phyloP scores from a whole-genome alignment of 441 rosid species.

The Gossypium trilobum region DNA sequence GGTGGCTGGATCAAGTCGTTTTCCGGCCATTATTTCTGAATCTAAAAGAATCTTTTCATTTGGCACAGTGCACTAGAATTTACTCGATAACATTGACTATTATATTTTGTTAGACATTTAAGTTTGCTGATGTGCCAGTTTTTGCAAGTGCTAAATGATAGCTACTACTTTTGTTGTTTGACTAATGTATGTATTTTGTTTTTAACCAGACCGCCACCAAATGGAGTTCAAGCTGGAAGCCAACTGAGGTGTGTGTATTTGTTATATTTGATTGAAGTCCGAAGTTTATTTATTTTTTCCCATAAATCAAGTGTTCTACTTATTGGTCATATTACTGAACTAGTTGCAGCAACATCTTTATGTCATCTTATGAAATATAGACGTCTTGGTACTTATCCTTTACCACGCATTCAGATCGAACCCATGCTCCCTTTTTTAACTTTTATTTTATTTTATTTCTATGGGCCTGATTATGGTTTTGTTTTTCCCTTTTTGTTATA shows the following conservation, averaged over 20 bases:
- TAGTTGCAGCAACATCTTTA: not conserved
- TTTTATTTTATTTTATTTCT: not conserved
- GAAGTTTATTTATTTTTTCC: not conserved
- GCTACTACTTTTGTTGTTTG: constrained; percentile 12
- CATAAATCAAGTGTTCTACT: not conserved
- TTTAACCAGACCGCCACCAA: constrained; percentile 37
- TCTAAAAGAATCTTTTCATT: not conserved
- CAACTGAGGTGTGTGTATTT: constrained; percentile 59
- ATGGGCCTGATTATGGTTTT: not conserved
- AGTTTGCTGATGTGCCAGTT: not conserved
- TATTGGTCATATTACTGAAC: not conserved
- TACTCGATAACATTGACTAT: not conserved
- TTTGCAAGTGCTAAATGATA: not conserved
- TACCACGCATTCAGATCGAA: not conserved
- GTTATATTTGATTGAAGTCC: not conserved
- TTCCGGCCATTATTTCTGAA: not conserved
- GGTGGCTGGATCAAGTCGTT: not conserved
- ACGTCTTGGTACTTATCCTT: not conserved
- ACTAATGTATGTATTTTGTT: constrained; percentile 15
- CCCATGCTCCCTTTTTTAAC: not conserved
- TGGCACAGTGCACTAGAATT: not conserved
- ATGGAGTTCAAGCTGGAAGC: constrained; percentile 58
- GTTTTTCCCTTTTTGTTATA: constrained; percentile 7
- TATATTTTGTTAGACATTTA: not conserved
- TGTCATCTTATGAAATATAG: not conserved